Evolutionary conservation across 1,139 yeast genomes (phyloP).

Genomic region (Kazachstania sp.): DNA sequence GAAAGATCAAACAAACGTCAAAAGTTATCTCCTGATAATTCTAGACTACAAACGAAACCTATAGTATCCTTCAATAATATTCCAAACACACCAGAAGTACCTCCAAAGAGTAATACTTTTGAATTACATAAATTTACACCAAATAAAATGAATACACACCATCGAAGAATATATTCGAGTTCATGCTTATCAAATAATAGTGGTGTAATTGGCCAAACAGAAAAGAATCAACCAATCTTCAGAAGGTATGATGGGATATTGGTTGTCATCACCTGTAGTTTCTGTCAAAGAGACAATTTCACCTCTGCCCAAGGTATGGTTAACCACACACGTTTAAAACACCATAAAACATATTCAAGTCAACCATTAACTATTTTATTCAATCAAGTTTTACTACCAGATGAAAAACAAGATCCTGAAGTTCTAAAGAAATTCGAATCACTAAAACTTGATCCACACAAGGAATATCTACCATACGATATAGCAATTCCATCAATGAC

Average conservation of each 20-base stretch:
- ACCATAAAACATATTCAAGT: conserved; percentile 59
- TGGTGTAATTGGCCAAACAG: conserved; percentile 31
- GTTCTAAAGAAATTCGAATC: conserved; percentile 41
- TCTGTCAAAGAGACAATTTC: conserved; percentile 60
- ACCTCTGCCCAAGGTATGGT: conserved; percentile 75
- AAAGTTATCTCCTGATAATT: not conserved
- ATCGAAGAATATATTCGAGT: conserved; percentile 32
- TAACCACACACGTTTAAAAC: conserved; percentile 69
- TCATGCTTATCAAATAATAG: conserved; percentile 31
- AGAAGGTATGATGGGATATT: conserved; percentile 65
- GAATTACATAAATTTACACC: conserved; percentile 9
- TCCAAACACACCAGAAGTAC: not conserved
- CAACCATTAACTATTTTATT: conserved; percentile 69
- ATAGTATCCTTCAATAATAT: not conserved
- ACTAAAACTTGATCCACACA: conserved; percentile 31
- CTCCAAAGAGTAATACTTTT: conserved; percentile 3
- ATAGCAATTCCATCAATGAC: conserved; percentile 20
- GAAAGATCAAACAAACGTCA: not conserved
- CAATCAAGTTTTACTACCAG: conserved; percentile 56
- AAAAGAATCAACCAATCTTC: conserved; percentile 44
- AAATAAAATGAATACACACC: conserved; percentile 26
- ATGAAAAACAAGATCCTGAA: conserved; percentile 51
- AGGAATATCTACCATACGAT: conserved; percentile 30
- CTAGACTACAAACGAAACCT: not conserved
- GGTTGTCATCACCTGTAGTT: conserved; percentile 60